Evolutionary conservation across 2,329 filamentous ascomycete genomes (phyloP), one percentile per base, ranked within the genome.

Genomic region (Drechslerella stenobrocha): DNA sequence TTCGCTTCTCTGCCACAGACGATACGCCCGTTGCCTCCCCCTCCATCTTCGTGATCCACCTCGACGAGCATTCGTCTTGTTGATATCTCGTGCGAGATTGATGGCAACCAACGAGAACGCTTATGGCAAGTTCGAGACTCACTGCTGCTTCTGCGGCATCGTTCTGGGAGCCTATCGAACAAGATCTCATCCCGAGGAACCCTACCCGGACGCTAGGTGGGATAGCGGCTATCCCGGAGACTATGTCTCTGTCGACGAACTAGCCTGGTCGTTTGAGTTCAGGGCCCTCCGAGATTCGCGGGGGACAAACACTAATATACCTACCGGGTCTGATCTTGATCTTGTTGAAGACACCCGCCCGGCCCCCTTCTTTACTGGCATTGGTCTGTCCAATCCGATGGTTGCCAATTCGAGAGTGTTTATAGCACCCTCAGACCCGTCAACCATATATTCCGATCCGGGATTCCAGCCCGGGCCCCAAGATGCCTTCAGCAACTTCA

Each of bases 111-210:
- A 60, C 55, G 55, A 55, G 13, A 60, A 48, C 50, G 63, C 60
- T 30, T 67, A 67, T 30, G 55, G 60, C 28, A 67, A 67, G 30
- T 67, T 67, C 55, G 63, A 67, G 35, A 55, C 63, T 22, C 63
- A 67, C 47, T 67, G 63, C 34, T 67, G 63, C 50, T 67, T 67
- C 24, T 67, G 63, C 30, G 63, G 63, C 22, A 67, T 67, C 24
- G 55, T 67, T 15, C 47, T 67, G 7, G 63, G 55, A 55, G 63
- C 63, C 4, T 67, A 67, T 34, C 42, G 63, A 53, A 67, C 63
- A 2, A 60, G 63, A 60, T 40, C 42, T 15, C 50, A 67, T 35
- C 50, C 63, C 23, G 52, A 60, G 23, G 63, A 67, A 46, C 44
- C 55, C 6, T 67, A 67, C 32, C 63, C 63, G 18, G 55, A 67